These are phyloP conservation scores for Ehretia macrophylla DNA, from an alignment of 257 asterid species.

Conservation along the genomic window DNA sequence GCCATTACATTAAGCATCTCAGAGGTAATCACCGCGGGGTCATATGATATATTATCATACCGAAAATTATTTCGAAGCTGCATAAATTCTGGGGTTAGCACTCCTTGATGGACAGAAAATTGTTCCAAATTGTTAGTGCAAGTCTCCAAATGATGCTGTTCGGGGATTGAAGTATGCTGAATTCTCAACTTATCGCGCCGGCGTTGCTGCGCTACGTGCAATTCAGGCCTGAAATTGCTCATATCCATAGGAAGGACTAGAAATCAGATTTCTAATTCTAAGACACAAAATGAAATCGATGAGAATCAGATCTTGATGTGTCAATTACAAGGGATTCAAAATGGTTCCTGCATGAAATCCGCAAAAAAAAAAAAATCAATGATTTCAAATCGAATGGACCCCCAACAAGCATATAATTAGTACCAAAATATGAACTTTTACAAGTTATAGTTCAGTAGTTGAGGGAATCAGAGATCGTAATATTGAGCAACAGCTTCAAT, in stretches of 20 bases:
- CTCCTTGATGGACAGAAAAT: constrained; percentile 9
- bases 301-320: no score
- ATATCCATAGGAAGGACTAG: constrained; percentile 12
- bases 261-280: no score
- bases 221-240: constrained; percentile 38
- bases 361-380: background rate
- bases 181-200: constrained; percentile 59
- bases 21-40: constrained; percentile 25
- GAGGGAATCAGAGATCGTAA: background rate
- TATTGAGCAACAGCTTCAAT: background rate
- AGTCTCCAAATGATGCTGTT: constrained; percentile 17
- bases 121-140: constrained; percentile 20
- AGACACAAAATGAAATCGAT: no score
- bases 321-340: background rate
- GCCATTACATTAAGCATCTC: constrained; percentile 29
- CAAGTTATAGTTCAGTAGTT: no score
- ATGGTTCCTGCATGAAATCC: background rate
- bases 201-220: constrained; percentile 74
- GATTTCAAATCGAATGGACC: no score
- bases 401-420: background rate
- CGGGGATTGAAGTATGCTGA: constrained; percentile 24
- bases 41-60: constrained; percentile 26
- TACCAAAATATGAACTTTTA: background rate
- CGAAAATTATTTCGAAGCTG: constrained; percentile 21
- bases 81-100: constrained; percentile 18